Percentiles rank a stretch among this genome's conserved stretches.
These are phyloP conservation scores for Phytophthora idaei DNA, from an alignment of 352 stramenopile species.

Conservation along the genomic window DNA sequence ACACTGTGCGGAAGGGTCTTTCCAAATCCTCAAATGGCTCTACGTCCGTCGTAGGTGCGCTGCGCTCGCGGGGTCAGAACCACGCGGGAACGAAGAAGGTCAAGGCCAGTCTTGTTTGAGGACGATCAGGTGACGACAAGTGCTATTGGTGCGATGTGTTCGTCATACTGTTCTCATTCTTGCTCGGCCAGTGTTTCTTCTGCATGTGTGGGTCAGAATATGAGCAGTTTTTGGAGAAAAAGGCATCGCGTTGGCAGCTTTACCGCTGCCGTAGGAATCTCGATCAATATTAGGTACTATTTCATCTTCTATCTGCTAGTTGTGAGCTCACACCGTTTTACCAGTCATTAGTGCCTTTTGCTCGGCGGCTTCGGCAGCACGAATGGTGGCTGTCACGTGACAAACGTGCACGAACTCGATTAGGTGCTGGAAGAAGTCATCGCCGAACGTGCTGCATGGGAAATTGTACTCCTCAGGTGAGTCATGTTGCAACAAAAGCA, in stretches of 20 bases:
- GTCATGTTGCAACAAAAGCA: slow-evolving; percentile 4
- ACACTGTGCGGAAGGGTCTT: slow-evolving; percentile 47
- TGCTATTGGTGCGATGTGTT: slow-evolving; percentile 11
- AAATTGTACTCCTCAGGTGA: slow-evolving; percentile 18
- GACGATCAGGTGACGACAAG: slow-evolving; percentile 25
- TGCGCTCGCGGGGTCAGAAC: slow-evolving; percentile 58
- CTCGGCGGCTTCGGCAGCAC: slow-evolving; percentile 42
- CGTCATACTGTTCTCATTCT: slow-evolving; percentile 13
- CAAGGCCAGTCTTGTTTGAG: slow-evolving; percentile 54
- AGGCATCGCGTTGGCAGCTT: slow-evolving; percentile 5
- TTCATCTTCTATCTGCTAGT: slow-evolving; percentile 40
- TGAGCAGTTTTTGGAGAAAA: slow-evolving; percentile 18
- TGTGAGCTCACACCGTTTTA: slow-evolving; percentile 35
- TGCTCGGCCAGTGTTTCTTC: slow-evolving; percentile 9
- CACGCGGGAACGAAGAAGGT: slow-evolving; percentile 57
- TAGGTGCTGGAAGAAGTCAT: slow-evolving; percentile 84
- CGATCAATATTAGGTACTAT: slow-evolving; percentile 45
- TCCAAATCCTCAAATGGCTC: slow-evolving; percentile 48
- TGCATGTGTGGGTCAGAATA: slow-evolving; percentile 26
- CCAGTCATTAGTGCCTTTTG: slow-evolving; percentile 31
- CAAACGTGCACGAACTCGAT: slow-evolving; percentile 80
- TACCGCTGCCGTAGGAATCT: slow-evolving; percentile 12
- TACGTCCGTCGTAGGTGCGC: slow-evolving; percentile 54
- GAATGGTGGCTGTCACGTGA: slow-evolving; percentile 65
- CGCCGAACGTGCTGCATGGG: slow-evolving; percentile 51